phyloP scores from a whole-genome alignment of 148 eudicot genomes.

The Vaccinium macrocarpon region DNA sequence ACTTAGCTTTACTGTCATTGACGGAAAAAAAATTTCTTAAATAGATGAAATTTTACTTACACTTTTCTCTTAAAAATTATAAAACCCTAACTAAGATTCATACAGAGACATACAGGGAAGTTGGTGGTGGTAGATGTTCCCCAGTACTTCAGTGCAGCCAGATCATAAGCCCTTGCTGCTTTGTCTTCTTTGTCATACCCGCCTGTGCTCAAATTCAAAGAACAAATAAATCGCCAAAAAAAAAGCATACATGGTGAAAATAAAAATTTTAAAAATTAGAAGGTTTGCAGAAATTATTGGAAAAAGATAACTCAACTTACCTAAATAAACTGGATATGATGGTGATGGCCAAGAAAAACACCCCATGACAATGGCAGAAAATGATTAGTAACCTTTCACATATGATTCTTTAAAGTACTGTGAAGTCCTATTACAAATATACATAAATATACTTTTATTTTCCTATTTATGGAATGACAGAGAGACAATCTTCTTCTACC shows the following conservation, averaged over 20 bases:
- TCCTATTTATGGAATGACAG: not conserved
- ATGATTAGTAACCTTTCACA: conserved; percentile 20
- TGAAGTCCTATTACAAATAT: not conserved
- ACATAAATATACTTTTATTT: not conserved
- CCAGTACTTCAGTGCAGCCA: conserved; percentile 97
- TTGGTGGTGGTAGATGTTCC: conserved; percentile 97
- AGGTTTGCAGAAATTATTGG: not conserved
- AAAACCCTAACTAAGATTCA: not conserved
- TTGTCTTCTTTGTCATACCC: conserved; percentile 99
- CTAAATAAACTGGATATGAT: conserved; percentile 62
- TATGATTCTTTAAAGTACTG: not conserved
- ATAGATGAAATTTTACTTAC: not conserved
- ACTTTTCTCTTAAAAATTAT: not conserved
- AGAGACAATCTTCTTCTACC: conserved; percentile 34
- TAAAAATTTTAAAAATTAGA: too few species aligned
- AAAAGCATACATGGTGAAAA: not conserved
- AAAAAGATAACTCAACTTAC: conserved; percentile 39
- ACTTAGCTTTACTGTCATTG: not conserved
- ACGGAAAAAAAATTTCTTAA: not conserved
- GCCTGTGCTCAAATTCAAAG: conserved; percentile 36
- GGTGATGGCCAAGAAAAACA: conserved; percentile 4
- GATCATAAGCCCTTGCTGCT: conserved; percentile 95
- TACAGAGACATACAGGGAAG: conserved; percentile 59
- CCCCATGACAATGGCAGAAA: conserved; percentile 13
- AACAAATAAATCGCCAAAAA: not conserved